Base-by-base conservation (phyloP, 371 early-diverging fungal species). In the Synchytrium microbalum region DNA sequence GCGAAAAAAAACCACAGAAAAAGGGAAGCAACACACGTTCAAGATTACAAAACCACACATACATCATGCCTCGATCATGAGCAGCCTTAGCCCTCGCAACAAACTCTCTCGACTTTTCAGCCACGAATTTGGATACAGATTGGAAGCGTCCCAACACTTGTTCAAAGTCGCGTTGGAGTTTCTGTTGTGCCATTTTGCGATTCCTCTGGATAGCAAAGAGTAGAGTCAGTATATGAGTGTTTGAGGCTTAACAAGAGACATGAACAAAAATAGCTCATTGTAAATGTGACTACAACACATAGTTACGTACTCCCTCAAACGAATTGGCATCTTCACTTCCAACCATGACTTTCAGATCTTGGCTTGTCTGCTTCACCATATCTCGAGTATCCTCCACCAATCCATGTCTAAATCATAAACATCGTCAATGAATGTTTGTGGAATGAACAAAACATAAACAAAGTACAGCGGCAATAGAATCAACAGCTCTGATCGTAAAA, bases 161-260 rank as follows among this genome's bases (percentile, higher is more conserved):
- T 69, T 92, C 91, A 70, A 95, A 95, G 64, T 97, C 96, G 60
- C 90, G 91, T 28, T 91, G 89, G 33, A 97, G 79, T 70, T 95
- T 86, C 65, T 87, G 80, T 38, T 91, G 88, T 58, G 86, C 86
- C 28, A 89, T 74, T 74, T 89, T 87, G 61, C 86, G 81, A 77
- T 89, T 86, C 19, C 83, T 76, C 85, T 86, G 71, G 27, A 31
- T 54, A 23, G 2, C 28, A 57, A 27, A 28, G 58, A 53, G 63
- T 61, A 63, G 26, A 56, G 10, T 24, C 23, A 23, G n/a, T 13
- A 0, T 32, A 13, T 51, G 27, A 63, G 26, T 3, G 38, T 57
- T 13, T 51, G 13, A 13, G 27, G 26, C 27, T 13, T 16, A 57
- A 24, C n/a, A 51, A 51, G 52, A 51, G 52, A 16, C 16, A n/a